phyloP scores from a whole-genome alignment of 2,329 filamentous ascomycete species.

The Shiraia sp. region DNA sequence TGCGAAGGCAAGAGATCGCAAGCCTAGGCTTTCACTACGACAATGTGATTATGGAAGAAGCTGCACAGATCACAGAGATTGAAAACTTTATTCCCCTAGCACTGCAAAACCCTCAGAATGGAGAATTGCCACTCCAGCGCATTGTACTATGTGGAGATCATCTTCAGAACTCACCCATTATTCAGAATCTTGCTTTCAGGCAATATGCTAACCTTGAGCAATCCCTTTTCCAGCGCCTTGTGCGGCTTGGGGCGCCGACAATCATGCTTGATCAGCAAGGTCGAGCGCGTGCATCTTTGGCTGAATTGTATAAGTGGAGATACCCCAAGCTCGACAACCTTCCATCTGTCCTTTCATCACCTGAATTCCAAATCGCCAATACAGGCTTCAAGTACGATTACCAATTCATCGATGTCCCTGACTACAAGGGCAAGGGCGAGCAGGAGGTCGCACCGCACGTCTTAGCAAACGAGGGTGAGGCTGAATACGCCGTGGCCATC shows the following conservation, averaged over 20 bases:
- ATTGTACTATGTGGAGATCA: slow-evolving; percentile 95
- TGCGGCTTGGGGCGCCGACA: slow-evolving; percentile 88
- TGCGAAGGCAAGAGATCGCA: slow-evolving; percentile 88
- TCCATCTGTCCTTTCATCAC: slow-evolving; percentile 67
- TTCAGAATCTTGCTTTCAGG: slow-evolving; percentile 91
- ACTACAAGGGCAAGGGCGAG: slow-evolving; percentile 91
- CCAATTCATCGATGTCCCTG: slow-evolving; percentile 93
- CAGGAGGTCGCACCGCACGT: slow-evolving; percentile 90
- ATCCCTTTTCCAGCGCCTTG: slow-evolving; percentile 87
- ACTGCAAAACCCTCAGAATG: slow-evolving; percentile 79
- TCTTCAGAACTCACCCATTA: slow-evolving; percentile 92
- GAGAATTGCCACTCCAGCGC: slow-evolving; percentile 76
- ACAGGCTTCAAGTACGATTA: slow-evolving; percentile 92
- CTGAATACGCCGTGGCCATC: slow-evolving; percentile 93
- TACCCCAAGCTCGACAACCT: slow-evolving; percentile 82
- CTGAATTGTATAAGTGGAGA: slow-evolving; percentile 89
- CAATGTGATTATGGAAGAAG: slow-evolving; percentile 98
- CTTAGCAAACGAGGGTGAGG: slow-evolving; percentile 94
- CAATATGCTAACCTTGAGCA: slow-evolving; percentile 97
- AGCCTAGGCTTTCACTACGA: slow-evolving; percentile 95
- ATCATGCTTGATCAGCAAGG: slow-evolving; percentile 93
- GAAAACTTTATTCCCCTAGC: slow-evolving; percentile 95
- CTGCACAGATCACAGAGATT: slow-evolving; percentile 95
- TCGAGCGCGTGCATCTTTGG: slow-evolving; percentile 83
- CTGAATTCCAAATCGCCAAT: slow-evolving; percentile 81